phyloP scores from a whole-genome alignment of 805 yeast species.

The Saturnispora serradocipensis region DNA sequence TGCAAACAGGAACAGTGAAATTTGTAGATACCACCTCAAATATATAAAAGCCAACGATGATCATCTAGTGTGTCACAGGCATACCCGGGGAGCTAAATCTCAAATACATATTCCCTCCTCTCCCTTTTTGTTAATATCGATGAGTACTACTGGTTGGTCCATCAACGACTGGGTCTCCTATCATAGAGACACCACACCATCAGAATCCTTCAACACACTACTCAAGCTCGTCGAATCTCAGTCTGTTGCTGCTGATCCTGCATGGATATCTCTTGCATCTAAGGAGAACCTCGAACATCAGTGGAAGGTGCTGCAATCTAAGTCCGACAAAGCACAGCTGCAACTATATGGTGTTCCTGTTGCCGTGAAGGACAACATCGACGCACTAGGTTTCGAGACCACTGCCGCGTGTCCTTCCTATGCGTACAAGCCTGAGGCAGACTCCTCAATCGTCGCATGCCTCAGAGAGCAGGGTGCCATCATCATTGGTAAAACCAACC shows the following conservation, averaged over 20 bases:
- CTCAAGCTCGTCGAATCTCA: constrained; percentile 36
- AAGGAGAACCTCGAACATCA: constrained; percentile 59
- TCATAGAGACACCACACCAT: constrained; percentile 55
- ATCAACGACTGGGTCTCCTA: constrained; percentile 66
- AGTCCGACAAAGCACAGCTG: constrained; percentile 40
- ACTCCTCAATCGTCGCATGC: constrained; percentile 66
- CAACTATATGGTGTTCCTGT: constrained; percentile 91
- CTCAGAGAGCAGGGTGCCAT: constrained; percentile 88
- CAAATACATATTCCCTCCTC: background rate
- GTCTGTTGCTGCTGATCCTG: constrained; percentile 51
- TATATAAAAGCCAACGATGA: background rate
- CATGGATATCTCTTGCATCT: constrained; percentile 81
- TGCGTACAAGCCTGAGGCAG: constrained; percentile 56
- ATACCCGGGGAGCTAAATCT: background rate
- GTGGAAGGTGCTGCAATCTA: constrained; percentile 66
- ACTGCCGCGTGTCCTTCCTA: constrained; percentile 95
- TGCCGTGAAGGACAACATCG: constrained; percentile 93
- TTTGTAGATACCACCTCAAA: background rate
- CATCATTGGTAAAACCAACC: constrained; percentile 84
- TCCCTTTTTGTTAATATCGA: background rate
- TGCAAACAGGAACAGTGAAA: background rate
- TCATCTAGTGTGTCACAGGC: background rate
- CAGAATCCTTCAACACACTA: constrained; percentile 47
- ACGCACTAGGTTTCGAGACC: constrained; percentile 70
- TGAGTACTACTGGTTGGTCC: constrained; percentile 60